Base-by-base conservation (phyloP, 2,329 filamentous ascomycete species). In the Fusarium setosum region DNA sequence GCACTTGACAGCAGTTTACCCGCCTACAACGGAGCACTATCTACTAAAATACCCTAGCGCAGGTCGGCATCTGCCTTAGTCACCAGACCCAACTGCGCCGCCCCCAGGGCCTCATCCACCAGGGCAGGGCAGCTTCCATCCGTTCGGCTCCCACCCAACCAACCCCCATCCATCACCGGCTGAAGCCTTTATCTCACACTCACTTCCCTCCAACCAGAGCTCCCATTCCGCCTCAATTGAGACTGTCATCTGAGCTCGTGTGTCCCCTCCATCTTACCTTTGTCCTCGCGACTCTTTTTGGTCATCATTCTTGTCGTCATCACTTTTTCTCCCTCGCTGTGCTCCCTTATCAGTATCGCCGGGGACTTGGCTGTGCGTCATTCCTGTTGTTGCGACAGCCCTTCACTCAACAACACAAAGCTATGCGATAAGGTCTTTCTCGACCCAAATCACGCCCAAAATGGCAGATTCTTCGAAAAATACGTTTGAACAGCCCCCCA, bases 381-480 rank as follows among this genome's bases (percentile, higher is more conserved):
- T 63, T 59, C 53, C 44, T 55, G 59, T 55, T 53, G 38, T 53
- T 40, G 56, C 52, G 44, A 58, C 23, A 62, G 50, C 44, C 53
- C 49, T 31, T 42, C 44, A 32, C n/a, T 53, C 51, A 44, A 48
- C 48, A 31, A 51, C 48, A 64, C 50, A 38, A 56, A 61, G 62
- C 58, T 61, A 72, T 73, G 71, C 71, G 71, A 73, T 73, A 73
- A 73, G 70, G 50, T 41, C 54, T 45, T 34, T 53, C 40, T 42
- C 38, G 45, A 31, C 45, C 45, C 52, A 35, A 65, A 68, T 59
- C 61, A 45, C 42, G n/a, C 21, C 41, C 44, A 73, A 61, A 35
- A 81, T 81, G 79, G 70, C 77, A 68, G 75, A 79, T 65, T 73
- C 80, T 65, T 74, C 77, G 70, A 75, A 75, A 74, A 75, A 76